Evolutionary conservation across 1,284 basidiomycete genomes (phyloP).

Genomic region (Schizophyllum amplum): DNA sequence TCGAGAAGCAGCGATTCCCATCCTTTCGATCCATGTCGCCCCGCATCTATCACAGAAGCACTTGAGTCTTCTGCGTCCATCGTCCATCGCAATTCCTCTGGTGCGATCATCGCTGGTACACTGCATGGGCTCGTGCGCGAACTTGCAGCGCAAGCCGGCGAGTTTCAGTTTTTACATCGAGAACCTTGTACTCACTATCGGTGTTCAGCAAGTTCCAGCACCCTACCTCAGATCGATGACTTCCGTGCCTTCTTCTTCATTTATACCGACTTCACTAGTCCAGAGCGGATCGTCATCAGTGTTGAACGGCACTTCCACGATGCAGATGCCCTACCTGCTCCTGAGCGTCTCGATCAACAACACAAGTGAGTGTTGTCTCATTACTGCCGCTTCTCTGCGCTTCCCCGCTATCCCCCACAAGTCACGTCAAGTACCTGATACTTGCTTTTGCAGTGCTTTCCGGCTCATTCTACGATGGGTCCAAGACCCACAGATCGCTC

Average conservation of each 20-base stretch:
- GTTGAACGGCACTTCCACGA: slow-evolving; percentile 28
- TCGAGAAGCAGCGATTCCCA: no score
- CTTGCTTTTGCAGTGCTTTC: slow-evolving; percentile 24
- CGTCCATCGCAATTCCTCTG: slow-evolving; percentile 20
- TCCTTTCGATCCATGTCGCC: not conserved
- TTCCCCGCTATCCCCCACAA: no score
- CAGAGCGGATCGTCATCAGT: slow-evolving; percentile 27
- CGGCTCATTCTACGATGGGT: slow-evolving; percentile 31
- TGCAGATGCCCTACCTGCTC: slow-evolving; percentile 22
- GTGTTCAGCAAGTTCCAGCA: no score
- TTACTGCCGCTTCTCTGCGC: no score
- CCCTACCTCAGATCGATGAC: no score
- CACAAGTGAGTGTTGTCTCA: no score
- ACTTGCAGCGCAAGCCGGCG: slow-evolving; percentile 20
- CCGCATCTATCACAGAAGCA: not conserved
- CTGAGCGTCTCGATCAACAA: no score
- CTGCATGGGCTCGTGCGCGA: slow-evolving; percentile 32
- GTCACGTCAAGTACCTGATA: not conserved
- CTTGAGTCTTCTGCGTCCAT: slow-evolving; percentile 12
- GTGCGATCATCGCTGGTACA: slow-evolving; percentile 28
- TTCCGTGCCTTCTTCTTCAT: slow-evolving; percentile 32
- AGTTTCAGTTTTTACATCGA: no score
- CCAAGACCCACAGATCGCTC: slow-evolving; percentile 19
- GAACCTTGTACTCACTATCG: not conserved
- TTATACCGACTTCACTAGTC: slow-evolving; percentile 31